Evolutionary conservation across 176 grass and related monocot species (phyloP), one percentile per base, ranked within the genome.

Genomic region (Carex cristatella): DNA sequence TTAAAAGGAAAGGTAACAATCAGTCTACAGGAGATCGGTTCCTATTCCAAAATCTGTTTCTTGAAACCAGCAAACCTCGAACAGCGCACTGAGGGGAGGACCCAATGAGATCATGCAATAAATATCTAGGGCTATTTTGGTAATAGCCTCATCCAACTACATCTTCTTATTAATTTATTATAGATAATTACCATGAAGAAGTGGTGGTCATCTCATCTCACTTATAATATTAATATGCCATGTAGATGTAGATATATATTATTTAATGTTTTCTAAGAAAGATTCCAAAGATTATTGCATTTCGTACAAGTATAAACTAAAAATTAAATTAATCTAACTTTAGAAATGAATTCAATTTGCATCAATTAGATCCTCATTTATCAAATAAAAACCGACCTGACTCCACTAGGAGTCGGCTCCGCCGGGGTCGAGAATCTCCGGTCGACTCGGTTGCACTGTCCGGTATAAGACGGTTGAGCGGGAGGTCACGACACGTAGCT

Each of bases 361-460:
- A 65, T 82, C 78, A 80, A 18, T 19, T 65, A 51, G 48, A 51
- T 51, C 48, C 2, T 62, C 9, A 33, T 65, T 23, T 7, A 57
- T 65, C 37, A 82, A 65, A 82, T 28, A n/a, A 40, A 49, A 28
- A 55, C 49, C 27, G 27, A 83, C 81, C 81, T 54, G 81, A 67
- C 27, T 83, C 60, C 15, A 15, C 14, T 10, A 48, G 60, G 46
- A 58, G 74, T 44, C 49, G 18, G 11, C 5, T 28, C 1, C 7
- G 16, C 35, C 82, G 71, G 81, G 72, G 77, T 11, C 60, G 4
- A 33, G 74, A 57, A 55, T 84, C 72, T 40, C 86, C 90, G 74
- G 91, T 94, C 69, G 94, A 97, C 92, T 97, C 94, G 10, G 90
- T 90, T 79, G 88, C 92, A 88, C 92, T 97, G 89, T 97, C 94